phyloP scores from a whole-genome alignment of 495 filamentous ascomycete genomes.

The Aspergillus cristatus region DNA sequence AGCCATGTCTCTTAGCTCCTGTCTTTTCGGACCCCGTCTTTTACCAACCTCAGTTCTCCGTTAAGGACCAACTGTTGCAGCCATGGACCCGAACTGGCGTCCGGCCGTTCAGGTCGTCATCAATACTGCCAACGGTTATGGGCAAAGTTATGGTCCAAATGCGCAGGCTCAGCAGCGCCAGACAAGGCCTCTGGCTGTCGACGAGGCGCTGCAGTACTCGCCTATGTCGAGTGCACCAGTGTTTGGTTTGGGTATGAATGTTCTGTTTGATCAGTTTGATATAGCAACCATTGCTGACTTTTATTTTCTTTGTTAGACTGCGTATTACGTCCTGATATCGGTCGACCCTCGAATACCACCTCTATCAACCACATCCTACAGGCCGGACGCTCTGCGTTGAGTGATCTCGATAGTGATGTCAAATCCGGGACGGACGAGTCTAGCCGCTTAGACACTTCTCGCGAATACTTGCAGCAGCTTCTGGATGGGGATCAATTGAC shows the following conservation, averaged over 20 bases:
- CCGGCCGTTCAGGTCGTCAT: slow-evolving; percentile 39
- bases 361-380: slow-evolving; percentile 39
- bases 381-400: slow-evolving; percentile 33
- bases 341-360: slow-evolving; percentile 31
- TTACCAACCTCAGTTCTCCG: slow-evolving; percentile 11
- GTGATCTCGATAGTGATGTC: slow-evolving; percentile 32
- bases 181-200: slow-evolving; percentile 49
- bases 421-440: slow-evolving; percentile 30
- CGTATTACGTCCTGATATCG: slow-evolving; percentile 32
- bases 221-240: slow-evolving; percentile 84
- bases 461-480: slow-evolving; percentile 60
- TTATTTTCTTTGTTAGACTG: slow-evolving; percentile 20
- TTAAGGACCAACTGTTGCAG: slow-evolving; percentile 9
- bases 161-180: slow-evolving; percentile 19
- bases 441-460: slow-evolving; percentile 33
- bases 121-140: slow-evolving; percentile 14
- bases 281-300: slow-evolving; percentile 13
- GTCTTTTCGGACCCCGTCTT: slow-evolving; percentile 31
- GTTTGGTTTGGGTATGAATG: slow-evolving; percentile 64
- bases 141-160: slow-evolving; percentile 11
- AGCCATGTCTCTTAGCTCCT: slow-evolving; percentile 41
- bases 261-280: slow-evolving; percentile 8
- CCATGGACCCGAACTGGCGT: slow-evolving; percentile 35
- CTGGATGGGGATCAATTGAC: slow-evolving; percentile 59
- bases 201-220: slow-evolving; percentile 84